Conservation (phyloP, 1,139 yeast genomes). For the Yamadazyma triangularis region DNA sequence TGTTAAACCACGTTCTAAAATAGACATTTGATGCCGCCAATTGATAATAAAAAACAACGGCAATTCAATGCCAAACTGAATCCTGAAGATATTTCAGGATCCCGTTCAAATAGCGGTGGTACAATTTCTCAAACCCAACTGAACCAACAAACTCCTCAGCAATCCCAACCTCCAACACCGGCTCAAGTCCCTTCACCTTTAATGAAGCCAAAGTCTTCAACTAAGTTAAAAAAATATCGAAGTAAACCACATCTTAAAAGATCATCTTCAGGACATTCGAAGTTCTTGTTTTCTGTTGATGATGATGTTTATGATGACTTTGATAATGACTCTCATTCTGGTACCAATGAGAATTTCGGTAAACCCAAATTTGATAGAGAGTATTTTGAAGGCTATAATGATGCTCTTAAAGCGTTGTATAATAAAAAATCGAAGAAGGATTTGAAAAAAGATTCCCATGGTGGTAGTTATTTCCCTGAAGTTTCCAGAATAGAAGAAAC, state of each 20-base stretch:
- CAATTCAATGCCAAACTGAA: no score
- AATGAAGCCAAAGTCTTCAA: slow-evolving; percentile 10
- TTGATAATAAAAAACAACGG: no score
- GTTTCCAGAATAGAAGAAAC: slow-evolving; percentile 6
- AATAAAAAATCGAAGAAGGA: slow-evolving; percentile 17
- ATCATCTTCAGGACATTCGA: slow-evolving; percentile 19
- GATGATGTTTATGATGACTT: slow-evolving; percentile 55
- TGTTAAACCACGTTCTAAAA: no score
- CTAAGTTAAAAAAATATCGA: slow-evolving; percentile 13
- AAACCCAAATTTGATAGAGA: slow-evolving; percentile 42
- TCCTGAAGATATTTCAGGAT: background rate
- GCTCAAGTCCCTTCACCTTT: slow-evolving; percentile 10
- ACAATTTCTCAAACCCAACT: background rate
- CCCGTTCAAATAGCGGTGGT: slow-evolving; percentile 5
- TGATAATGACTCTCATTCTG: slow-evolving; percentile 38
- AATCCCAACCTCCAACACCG: slow-evolving; percentile 1
- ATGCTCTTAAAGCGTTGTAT: slow-evolving; percentile 51
- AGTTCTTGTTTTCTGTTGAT: slow-evolving; percentile 63
- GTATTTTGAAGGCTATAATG: slow-evolving; percentile 68
- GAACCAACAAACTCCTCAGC: slow-evolving; percentile 1
- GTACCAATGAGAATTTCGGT: background rate
- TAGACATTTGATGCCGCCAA: no score
- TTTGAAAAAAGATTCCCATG: slow-evolving; percentile 1
- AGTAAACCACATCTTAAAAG: slow-evolving; percentile 22
- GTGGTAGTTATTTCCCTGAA: slow-evolving; percentile 11